Evolutionary conservation across 805 yeast genomes (phyloP).

Genomic region (Yarrowia hollandica): DNA sequence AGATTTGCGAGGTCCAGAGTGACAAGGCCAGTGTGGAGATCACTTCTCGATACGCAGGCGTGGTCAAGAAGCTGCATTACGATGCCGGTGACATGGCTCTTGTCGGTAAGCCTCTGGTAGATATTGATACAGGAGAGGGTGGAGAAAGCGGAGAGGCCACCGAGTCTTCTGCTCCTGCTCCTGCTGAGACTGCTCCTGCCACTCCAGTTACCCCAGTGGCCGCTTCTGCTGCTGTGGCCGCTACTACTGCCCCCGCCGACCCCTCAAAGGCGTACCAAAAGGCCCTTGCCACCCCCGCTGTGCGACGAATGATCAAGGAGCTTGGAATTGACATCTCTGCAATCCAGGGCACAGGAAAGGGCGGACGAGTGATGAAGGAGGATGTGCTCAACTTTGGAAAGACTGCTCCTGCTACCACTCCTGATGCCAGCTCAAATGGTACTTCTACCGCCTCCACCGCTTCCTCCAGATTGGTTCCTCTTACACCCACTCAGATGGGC

Average conservation of each 20-base stretch:
- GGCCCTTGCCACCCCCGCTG: constrained; percentile 42
- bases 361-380: constrained; percentile 42
- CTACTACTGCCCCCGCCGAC: not conserved
- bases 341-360: constrained; percentile 40
- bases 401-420: not conserved
- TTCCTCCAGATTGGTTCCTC: constrained; percentile 31
- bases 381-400: constrained; percentile 35
- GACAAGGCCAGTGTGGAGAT: constrained; percentile 44
- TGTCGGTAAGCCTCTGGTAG: constrained; percentile 41
- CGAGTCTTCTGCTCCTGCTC: not conserved
- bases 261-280: not conserved
- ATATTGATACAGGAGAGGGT: constrained; percentile 39
- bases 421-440: constrained; percentile 11
- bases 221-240: not conserved
- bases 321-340: constrained; percentile 35
- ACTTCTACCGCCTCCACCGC: constrained; percentile 19
- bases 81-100: constrained; percentile 43
- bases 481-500: constrained; percentile 39
- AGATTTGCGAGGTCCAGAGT: constrained; percentile 42
- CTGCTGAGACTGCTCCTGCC: not conserved
- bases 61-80: constrained; percentile 40
- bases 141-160: constrained; percentile 21
- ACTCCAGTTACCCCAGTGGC: not conserved
- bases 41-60: constrained; percentile 41
- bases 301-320: constrained; percentile 40